A percentile compares a stretch with the other conserved stretches of the same genome.
Evolutionary conservation across 768 basidiomycete species (phyloP).

Genomic region (Trametes cubensis): DNA sequence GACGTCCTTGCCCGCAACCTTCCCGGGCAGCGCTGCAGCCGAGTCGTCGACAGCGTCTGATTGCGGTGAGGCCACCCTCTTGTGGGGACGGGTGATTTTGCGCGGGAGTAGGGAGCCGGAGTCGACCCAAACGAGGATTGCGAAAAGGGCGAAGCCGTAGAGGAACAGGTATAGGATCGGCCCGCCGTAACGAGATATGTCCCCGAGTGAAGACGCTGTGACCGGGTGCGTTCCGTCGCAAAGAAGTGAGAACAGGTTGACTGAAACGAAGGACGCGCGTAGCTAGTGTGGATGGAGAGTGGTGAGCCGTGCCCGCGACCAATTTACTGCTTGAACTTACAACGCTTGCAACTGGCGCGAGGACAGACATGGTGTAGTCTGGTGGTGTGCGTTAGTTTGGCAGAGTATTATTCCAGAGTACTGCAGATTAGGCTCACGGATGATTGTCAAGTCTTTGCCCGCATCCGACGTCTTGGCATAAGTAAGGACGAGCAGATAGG

Average conservation of each 20-base stretch:
- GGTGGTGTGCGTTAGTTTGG: neutral
- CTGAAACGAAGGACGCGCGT: constrained; percentile 71
- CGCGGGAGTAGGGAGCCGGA: constrained; percentile 59
- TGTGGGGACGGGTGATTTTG: constrained; percentile 31
- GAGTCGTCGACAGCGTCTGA: neutral
- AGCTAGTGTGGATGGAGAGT: constrained; percentile 40
- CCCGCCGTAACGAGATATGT: constrained; percentile 66
- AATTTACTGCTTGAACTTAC: constrained; percentile 44
- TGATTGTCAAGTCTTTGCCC: constrained; percentile 55
- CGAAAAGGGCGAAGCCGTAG: constrained; percentile 59
- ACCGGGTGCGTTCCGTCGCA: constrained; percentile 59
- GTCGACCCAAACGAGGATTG: constrained; percentile 69
- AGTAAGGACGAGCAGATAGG: constrained; percentile 72
- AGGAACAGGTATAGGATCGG: constrained; percentile 75
- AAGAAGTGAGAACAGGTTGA: constrained; percentile 75
- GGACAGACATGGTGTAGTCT: constrained; percentile 69
- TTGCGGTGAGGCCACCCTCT: neutral
- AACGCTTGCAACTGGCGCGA: constrained; percentile 69
- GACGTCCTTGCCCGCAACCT: constrained; percentile 47
- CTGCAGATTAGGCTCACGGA: constrained; percentile 43
- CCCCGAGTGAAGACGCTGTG: constrained; percentile 49
- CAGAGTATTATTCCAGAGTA: neutral
- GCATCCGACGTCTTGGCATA: constrained; percentile 67
- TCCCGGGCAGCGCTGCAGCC: neutral
- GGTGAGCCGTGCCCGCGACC: neutral